Evolutionary conservation across 2,329 filamentous ascomycete species (phyloP).

Genomic region (Calonectria crousiana): DNA sequence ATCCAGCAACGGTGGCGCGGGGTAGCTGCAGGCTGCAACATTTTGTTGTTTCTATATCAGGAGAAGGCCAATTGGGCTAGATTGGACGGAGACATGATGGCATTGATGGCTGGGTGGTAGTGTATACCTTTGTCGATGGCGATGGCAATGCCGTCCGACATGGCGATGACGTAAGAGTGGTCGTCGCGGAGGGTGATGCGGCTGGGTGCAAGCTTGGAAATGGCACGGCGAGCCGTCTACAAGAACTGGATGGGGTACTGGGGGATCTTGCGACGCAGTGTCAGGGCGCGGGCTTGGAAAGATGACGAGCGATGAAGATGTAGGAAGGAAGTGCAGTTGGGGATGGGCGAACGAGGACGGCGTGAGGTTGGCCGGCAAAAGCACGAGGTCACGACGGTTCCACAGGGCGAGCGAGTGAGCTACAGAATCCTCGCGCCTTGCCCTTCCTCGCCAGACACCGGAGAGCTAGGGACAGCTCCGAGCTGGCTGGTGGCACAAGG

Average conservation of each 20-base stretch:
- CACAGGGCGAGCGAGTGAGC: constrained; percentile 33
- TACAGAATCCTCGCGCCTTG: constrained; percentile 16
- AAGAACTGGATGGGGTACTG: constrained; percentile 21
- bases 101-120: constrained; percentile 32
- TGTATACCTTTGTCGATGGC: constrained; percentile 52
- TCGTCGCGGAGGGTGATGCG: constrained; percentile 34
- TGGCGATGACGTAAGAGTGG: constrained; percentile 50
- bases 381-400: constrained; percentile 49
- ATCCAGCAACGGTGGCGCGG: neutral
- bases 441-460: constrained; percentile 21
- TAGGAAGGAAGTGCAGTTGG: constrained; percentile 35
- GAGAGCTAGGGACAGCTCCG: constrained; percentile 34
- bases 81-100: constrained; percentile 14
- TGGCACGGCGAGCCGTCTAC: constrained; percentile 17
- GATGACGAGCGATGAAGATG: constrained; percentile 31
- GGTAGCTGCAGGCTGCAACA: neutral
- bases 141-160: constrained; percentile 51
- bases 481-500: constrained; percentile 40
- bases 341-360: constrained; percentile 36
- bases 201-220: constrained; percentile 25
- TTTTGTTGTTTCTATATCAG: constrained; percentile 8
- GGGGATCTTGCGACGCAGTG: constrained; percentile 23
- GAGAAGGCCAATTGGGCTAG: constrained; percentile 32
- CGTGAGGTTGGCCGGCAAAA: constrained; percentile 41
- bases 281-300: constrained; percentile 20